Conservation (phyloP, 805 yeast genomes). For the Sugiyamaella valdiviana region DNA sequence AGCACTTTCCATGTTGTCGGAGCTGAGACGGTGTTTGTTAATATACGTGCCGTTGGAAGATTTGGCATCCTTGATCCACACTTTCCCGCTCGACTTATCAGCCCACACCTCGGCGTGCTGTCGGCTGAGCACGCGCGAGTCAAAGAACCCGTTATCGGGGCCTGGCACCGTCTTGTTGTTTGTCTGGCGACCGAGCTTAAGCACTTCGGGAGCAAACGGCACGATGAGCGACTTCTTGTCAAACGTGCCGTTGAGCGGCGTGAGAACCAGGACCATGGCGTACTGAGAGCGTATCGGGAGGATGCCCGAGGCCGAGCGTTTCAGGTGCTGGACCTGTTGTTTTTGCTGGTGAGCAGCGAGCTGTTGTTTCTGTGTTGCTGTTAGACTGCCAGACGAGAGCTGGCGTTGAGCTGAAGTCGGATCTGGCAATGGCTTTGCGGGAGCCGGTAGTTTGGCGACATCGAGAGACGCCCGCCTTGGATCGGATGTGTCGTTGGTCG, state of each 20-base stretch:
- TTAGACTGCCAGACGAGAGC: background rate
- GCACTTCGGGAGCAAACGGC: conserved; percentile 74
- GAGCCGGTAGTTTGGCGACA: too few species aligned
- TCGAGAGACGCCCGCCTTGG: too few species aligned
- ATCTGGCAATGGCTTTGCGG: background rate
- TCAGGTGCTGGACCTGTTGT: background rate
- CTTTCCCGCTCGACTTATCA: conserved; percentile 53
- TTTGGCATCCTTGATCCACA: conserved; percentile 78
- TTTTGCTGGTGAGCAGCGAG: too few species aligned
- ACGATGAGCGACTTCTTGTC: conserved; percentile 70
- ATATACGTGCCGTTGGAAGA: conserved; percentile 94
- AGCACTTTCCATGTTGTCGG: conserved; percentile 46
- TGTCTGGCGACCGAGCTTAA: conserved; percentile 85
- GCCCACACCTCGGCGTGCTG: conserved; percentile 90
- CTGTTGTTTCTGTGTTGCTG: background rate
- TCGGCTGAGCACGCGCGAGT: conserved; percentile 84
- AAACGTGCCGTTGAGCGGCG: conserved; percentile 76
- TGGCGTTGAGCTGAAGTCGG: background rate
- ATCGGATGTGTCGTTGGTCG: too few species aligned
- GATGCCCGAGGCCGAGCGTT: background rate
- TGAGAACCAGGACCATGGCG: conserved; percentile 52
- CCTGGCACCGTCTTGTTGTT: conserved; percentile 46
- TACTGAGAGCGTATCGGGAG: conserved; percentile 29
- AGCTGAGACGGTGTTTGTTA: conserved; percentile 63
- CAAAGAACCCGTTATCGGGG: conserved; percentile 85